Base-by-base conservation (phyloP, 768 basidiomycete species). In the Cystoderma amianthinum region DNA sequence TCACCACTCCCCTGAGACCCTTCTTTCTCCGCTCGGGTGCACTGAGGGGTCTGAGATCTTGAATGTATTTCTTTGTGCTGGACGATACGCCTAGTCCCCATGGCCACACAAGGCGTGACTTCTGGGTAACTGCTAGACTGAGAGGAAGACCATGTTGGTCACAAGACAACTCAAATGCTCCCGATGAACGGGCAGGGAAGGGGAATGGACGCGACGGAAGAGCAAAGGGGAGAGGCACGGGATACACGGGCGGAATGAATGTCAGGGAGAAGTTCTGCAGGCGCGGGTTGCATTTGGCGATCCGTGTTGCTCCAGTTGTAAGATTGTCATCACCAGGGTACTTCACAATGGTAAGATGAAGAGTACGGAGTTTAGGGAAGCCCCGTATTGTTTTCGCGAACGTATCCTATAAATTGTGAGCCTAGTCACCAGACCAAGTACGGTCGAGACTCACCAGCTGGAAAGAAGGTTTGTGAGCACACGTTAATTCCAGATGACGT, bases 391-490 rank as follows among this genome's bases (percentile, higher is more conserved):
- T 68, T 45, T 77, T 82, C 2, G 83, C 73, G 47, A 88, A 78
- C 5, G 72, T 56, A 24, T 82, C 79, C 80, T 82, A 38, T 15
- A 22, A 24, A 41, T 16, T 17, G 10, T 1, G 10, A 38, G 18
- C 36, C 22, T 21, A 33, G 20, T 20, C 34, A 28, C n/a, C 38
- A 35, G n/a, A 19, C 28, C 21, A 6, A 20, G 28, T 20, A 9
- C 46, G 18, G n/a, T 32, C 36, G 12, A 35, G 39, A 59, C 74
- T 46, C 55, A 85, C 84, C 28, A 88, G 67, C 43, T 80, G 81
- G 57, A 88, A 82, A 1, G 83, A 84, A 9, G 85, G 80, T 49
- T 76, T 80, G 49, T 76, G 76, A 10, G 71, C 68, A 53, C 81
- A 85, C 12, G 78, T 77, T 32, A 88, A 59, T 46, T 83, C 76